Conservation (phyloP, 2,329 filamentous ascomycete genomes). For the Penicillium sp. region DNA sequence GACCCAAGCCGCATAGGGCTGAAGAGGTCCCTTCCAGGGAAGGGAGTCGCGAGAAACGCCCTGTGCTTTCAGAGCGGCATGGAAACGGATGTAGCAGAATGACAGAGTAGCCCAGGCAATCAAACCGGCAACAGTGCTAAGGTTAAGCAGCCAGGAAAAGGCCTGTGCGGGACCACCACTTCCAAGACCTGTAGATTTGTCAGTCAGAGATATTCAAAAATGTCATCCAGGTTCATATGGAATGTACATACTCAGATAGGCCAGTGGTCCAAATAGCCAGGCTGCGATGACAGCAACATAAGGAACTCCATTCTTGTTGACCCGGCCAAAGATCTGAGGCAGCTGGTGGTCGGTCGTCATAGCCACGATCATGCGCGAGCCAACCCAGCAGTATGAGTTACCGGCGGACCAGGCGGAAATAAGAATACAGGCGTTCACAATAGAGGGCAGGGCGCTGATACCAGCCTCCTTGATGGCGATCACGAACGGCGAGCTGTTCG, state of each 20-base stretch:
- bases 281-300: slow-evolving; percentile 62
- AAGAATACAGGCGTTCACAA: slow-evolving; percentile 43
- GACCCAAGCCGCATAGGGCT: slow-evolving; percentile 66
- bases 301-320: slow-evolving; percentile 57
- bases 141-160: slow-evolving; percentile 48
- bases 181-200: slow-evolving; percentile 34
- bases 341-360: slow-evolving; percentile 64
- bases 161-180: slow-evolving; percentile 41
- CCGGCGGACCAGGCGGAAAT: slow-evolving; percentile 47
- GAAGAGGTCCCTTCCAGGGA: slow-evolving; percentile 55
- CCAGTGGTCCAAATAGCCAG: slow-evolving; percentile 49
- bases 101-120: slow-evolving; percentile 53
- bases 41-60: slow-evolving; percentile 43
- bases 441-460: slow-evolving; percentile 39
- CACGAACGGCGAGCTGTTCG: slow-evolving; percentile 41
- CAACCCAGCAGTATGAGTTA: slow-evolving; percentile 53
- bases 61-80: slow-evolving; percentile 49
- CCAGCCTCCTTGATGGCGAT: slow-evolving; percentile 41
- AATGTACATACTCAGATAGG: slow-evolving; percentile 42
- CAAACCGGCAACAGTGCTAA: slow-evolving; percentile 52
- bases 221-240: background rate
- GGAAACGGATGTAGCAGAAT: slow-evolving; percentile 57
- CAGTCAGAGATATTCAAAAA: background rate
- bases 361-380: slow-evolving; percentile 63
- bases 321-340: slow-evolving; percentile 59